These are phyloP conservation scores for Rostrohypoxylon terebratum DNA, from an alignment of 495 filamentous ascomycete genomes.

Conservation along the genomic window DNA sequence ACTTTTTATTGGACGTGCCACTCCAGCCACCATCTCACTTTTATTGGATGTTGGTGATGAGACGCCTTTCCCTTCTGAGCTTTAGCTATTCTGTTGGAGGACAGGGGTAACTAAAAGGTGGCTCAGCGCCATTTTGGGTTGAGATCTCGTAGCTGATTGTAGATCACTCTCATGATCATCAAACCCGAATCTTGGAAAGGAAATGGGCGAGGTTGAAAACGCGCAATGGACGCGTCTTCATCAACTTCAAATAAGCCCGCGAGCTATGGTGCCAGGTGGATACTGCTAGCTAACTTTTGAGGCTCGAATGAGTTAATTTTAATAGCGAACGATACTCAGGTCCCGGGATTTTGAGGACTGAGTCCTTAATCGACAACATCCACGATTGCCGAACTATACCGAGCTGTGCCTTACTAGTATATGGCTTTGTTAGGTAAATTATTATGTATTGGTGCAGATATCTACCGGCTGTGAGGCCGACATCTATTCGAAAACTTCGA, in stretches of 20 bases:
- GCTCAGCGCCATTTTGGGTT: background rate
- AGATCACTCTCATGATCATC: background rate
- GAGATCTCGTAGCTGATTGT: background rate
- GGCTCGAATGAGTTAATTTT: background rate
- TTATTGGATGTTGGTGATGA: background rate
- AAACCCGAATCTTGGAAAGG: background rate
- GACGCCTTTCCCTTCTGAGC: background rate
- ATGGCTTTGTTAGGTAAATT: background rate
- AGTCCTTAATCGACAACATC: too few species aligned
- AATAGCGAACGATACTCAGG: background rate
- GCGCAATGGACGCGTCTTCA: background rate
- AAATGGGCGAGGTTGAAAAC: background rate
- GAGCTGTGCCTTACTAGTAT: too few species aligned
- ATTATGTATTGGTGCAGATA: background rate
- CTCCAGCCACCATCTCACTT: background rate
- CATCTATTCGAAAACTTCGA: constrained; percentile 42
- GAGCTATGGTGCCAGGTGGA: background rate
- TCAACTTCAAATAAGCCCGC: background rate
- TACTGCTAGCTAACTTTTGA: background rate
- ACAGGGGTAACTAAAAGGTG: background rate
- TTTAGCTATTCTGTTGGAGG: background rate
- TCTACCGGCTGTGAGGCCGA: background rate
- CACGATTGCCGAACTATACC: background rate
- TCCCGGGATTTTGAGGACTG: too few species aligned
- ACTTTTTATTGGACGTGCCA: background rate